Percentiles rank a stretch among this genome's conserved stretches.
phyloP scores from a whole-genome alignment of 1,284 basidiomycete species.

The Farysia itapuensis region DNA sequence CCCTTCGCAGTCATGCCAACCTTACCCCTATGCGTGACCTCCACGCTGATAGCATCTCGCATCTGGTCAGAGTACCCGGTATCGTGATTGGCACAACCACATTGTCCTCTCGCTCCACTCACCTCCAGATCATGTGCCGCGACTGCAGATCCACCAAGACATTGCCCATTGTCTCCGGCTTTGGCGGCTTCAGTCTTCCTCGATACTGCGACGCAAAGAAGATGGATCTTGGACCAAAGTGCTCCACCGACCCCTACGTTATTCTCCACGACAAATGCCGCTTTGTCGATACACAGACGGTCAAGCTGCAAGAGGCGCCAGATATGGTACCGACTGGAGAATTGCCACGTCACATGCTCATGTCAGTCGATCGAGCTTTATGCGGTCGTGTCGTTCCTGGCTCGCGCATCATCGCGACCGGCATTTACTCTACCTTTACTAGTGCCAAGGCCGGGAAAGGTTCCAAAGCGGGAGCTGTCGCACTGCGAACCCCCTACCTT shows the following conservation, averaged over 20 bases:
- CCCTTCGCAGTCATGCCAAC: constrained; percentile 78
- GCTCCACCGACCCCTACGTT: constrained; percentile 91
- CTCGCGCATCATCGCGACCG: constrained; percentile 88
- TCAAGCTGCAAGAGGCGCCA: constrained; percentile 97
- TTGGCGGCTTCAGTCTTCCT: constrained; percentile 71
- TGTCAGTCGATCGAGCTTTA: constrained; percentile 74
- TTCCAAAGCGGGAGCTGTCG: constrained; percentile 64
- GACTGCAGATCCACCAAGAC: constrained; percentile 81
- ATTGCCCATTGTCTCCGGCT: constrained; percentile 70
- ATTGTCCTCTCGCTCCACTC: constrained; percentile 87
- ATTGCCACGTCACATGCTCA: constrained; percentile 89
- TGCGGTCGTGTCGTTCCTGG: constrained; percentile 72
- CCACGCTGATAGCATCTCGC: constrained; percentile 85
- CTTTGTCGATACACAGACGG: constrained; percentile 92
- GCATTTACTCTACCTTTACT: constrained; percentile 95
- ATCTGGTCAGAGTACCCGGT: constrained; percentile 92
- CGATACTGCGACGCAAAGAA: constrained; percentile 51
- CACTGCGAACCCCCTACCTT: constrained; percentile 90
- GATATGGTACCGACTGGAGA: constrained; percentile 99
- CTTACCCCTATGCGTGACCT: constrained; percentile 86
- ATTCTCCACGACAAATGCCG: constrained; percentile 92
- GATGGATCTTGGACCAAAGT: constrained; percentile 72
- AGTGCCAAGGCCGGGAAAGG: constrained; percentile 70
- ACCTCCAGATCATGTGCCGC: constrained; percentile 88
- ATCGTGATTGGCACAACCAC: constrained; percentile 98